phyloP scores from a whole-genome alignment of 2,329 filamentous ascomycete species.

The Biscogniauxia marginata region DNA sequence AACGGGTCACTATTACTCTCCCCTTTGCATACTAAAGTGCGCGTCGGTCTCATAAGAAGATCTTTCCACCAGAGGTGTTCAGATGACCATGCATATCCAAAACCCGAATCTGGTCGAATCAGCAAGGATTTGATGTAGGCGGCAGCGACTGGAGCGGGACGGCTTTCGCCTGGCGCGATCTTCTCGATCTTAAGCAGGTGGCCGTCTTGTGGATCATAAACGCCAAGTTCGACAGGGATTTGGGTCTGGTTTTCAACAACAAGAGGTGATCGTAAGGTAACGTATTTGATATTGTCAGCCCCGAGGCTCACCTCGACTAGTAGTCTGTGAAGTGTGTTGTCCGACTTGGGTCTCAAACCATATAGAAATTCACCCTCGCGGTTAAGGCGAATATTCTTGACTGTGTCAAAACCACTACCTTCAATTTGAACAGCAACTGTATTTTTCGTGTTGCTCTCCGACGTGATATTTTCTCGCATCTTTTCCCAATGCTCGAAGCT shows the following conservation, averaged over 20 bases:
- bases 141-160: conserved; percentile 88
- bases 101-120: conserved; percentile 88
- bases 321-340: conserved; percentile 81
- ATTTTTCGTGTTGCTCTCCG: conserved; percentile 73
- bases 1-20: conserved; percentile 86
- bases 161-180: conserved; percentile 85
- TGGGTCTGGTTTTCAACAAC: conserved; percentile 95
- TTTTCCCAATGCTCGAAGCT: conserved; percentile 96
- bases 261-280: conserved; percentile 89
- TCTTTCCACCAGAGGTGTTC: conserved; percentile 93
- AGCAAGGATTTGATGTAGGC: conserved; percentile 87
- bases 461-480: conserved; percentile 87
- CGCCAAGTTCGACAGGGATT: conserved; percentile 89
- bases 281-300: conserved; percentile 96
- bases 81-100: conserved; percentile 92
- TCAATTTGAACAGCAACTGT: conserved; percentile 82
- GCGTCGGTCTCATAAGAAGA: conserved; percentile 77
- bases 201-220: conserved; percentile 83
- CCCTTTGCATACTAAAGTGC: conserved; percentile 83
- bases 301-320: conserved; percentile 90
- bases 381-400: conserved; percentile 84
- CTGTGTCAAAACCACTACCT: conserved; percentile 87
- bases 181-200: conserved; percentile 97
- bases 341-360: conserved; percentile 81
- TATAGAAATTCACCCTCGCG: conserved; percentile 94